A percentile compares a stretch with the other conserved stretches of the same genome.
phyloP scores from a whole-genome alignment of 441 rosid species.

The Brassica hybrid region DNA sequence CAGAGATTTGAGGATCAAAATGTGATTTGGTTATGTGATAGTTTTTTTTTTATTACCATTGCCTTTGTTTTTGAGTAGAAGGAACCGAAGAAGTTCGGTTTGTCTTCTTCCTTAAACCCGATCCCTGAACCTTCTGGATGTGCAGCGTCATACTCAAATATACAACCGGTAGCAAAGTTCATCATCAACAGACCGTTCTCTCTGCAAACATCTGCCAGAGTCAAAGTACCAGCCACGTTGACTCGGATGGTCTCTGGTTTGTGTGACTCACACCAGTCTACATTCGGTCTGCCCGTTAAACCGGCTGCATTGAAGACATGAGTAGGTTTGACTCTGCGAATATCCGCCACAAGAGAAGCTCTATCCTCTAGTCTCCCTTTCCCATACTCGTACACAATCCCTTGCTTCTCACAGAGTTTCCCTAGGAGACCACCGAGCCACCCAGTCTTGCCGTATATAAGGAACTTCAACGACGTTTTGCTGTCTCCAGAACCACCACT shows the following conservation, averaged over 20 bases:
- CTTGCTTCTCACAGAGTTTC: constrained; percentile 80
- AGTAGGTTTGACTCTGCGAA: constrained; percentile 72
- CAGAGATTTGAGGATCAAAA: constrained; percentile 9
- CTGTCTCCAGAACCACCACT: constrained; percentile 40
- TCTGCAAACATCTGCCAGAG: constrained; percentile 88
- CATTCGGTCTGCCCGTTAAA: constrained; percentile 93
- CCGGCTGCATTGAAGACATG: constrained; percentile 96
- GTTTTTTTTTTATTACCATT: constrained; percentile 57
- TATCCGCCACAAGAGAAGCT: constrained; percentile 66
- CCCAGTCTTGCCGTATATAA: constrained; percentile 89
- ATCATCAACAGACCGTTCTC: constrained; percentile 75
- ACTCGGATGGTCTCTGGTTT: constrained; percentile 80
- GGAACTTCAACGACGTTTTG: constrained; percentile 70
- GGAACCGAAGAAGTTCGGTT: constrained; percentile 82
- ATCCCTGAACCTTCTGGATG: constrained; percentile 88
- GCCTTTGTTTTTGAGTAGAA: constrained; percentile 93
- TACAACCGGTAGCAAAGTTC: constrained; percentile 92
- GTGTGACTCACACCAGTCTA: constrained; percentile 97
- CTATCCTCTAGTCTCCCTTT: constrained; percentile 82
- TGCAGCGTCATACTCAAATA: constrained; percentile 83
- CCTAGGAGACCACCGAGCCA: constrained; percentile 94
- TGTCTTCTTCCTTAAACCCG: constrained; percentile 86
- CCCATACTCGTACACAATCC: constrained; percentile 77
- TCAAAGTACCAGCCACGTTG: constrained; percentile 87
- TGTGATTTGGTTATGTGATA: constrained; percentile 1